Evolutionary conservation across 495 filamentous ascomycete genomes (phyloP).

Genomic region (Jackrogersella minutella): DNA sequence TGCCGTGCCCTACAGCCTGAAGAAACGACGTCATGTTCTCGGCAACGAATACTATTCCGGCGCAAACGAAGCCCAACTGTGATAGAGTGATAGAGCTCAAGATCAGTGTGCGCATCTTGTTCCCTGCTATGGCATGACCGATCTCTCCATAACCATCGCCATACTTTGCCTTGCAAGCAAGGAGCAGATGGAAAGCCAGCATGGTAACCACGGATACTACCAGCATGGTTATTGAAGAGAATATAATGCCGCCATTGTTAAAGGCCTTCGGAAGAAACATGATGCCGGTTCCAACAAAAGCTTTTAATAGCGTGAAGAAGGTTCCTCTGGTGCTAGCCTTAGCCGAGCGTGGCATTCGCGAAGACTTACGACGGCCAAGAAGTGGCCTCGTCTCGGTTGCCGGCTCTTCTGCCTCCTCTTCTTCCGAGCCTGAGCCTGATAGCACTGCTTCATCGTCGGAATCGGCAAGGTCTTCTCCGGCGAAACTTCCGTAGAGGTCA

Average conservation of each 20-base stretch:
- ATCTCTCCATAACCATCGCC: conserved; percentile 71
- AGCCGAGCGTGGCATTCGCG: conserved; percentile 54
- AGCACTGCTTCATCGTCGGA: conserved; percentile 65
- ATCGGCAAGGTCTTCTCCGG: conserved; percentile 73
- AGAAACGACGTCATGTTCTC: conserved; percentile 68
- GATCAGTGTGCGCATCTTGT: conserved; percentile 60
- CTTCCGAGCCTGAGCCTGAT: conserved; percentile 56
- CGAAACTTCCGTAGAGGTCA: conserved; percentile 74
- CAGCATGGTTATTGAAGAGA: conserved; percentile 67
- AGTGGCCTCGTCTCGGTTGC: conserved; percentile 60
- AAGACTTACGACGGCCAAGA: conserved; percentile 58
- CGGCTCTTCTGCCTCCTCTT: conserved; percentile 45
- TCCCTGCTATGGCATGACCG: conserved; percentile 62
- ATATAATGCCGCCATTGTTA: conserved; percentile 71
- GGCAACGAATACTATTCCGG: conserved; percentile 71
- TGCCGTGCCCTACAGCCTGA: conserved; percentile 56
- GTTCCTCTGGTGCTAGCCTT: conserved; percentile 68
- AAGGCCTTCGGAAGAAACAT: conserved; percentile 76
- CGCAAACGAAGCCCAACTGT: conserved; percentile 72
- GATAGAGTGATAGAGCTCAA: conserved; percentile 69
- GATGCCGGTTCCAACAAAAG: conserved; percentile 72
- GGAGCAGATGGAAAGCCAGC: conserved; percentile 69
- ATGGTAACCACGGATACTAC: conserved; percentile 62
- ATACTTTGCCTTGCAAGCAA: conserved; percentile 60
- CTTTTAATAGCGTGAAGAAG: conserved; percentile 73